Evolutionary conservation across 164 flowering plant genomes (phyloP).

Genomic region (Pachysandra terminalis): DNA sequence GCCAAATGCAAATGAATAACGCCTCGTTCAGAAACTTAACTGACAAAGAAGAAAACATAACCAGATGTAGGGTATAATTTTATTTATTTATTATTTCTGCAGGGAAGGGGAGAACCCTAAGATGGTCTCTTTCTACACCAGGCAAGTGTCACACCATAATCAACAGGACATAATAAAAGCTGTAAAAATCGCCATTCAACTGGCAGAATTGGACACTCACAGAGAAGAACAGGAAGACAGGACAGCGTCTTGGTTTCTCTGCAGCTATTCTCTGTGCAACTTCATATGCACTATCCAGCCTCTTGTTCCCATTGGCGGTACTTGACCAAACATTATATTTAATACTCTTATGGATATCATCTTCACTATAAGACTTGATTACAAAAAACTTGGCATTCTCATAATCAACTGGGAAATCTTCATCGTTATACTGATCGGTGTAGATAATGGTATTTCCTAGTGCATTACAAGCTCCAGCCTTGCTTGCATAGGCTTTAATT

Average conservation of each 20-base stretch:
- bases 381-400: constrained; percentile 73
- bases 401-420: constrained; percentile 55
- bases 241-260: constrained; percentile 55
- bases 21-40: too few relatives aligned
- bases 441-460: constrained; percentile 51
- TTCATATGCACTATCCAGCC: constrained; percentile 65
- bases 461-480: constrained; percentile 41
- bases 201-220: constrained; percentile 38
- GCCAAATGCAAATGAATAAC: too few relatives aligned
- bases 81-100: too few relatives aligned
- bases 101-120: too few relatives aligned
- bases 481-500: constrained; percentile 53
- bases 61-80: not conserved
- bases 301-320: constrained; percentile 91
- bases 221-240: constrained; percentile 83
- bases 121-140: not conserved
- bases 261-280: constrained; percentile 58
- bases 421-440: constrained; percentile 63
- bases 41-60: too few relatives aligned
- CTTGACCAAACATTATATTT: constrained; percentile 93
- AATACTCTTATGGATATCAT: constrained; percentile 92
- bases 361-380: constrained; percentile 90
- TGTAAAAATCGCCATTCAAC: not conserved
- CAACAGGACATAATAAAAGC: not conserved
- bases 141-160: not conserved